phyloP scores from a whole-genome alignment of 2,329 filamentous ascomycete species.

The Colletotrichum sp. region DNA sequence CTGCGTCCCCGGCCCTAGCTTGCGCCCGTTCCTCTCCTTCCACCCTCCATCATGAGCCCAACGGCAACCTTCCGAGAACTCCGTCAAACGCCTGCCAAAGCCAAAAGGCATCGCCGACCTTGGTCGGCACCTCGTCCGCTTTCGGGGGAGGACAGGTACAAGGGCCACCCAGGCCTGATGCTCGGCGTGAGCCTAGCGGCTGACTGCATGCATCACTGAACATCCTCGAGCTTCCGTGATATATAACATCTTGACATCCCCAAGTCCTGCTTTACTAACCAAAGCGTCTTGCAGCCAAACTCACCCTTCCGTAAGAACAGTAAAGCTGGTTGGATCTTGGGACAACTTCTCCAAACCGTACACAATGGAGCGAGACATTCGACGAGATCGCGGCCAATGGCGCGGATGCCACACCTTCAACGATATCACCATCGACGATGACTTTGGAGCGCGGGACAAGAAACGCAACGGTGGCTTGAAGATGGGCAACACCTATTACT shows the following conservation, averaged over 20 bases:
- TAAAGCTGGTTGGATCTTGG: constrained; percentile 90
- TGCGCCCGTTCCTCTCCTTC: constrained; percentile 14
- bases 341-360: constrained; percentile 88
- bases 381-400: constrained; percentile 80
- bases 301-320: constrained; percentile 65
- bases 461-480: constrained; percentile 80
- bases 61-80: constrained; percentile 16
- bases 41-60: constrained; percentile 6
- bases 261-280: constrained; percentile 26
- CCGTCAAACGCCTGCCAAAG: constrained; percentile 19
- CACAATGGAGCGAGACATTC: constrained; percentile 79
- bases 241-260: not conserved
- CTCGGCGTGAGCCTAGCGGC: constrained; percentile 18
- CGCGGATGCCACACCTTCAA: constrained; percentile 86
- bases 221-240: not conserved
- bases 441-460: constrained; percentile 50
- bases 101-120: constrained; percentile 5
- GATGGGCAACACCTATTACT: constrained; percentile 95
- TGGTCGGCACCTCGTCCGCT: constrained; percentile 7
- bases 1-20: constrained; percentile 3
- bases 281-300: constrained; percentile 55
- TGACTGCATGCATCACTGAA: constrained; percentile 8
- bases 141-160: not conserved
- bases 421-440: constrained; percentile 83
- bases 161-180: not conserved